Conservation (phyloP, 768 basidiomycete species). For the Trametes cubensis region DNA sequence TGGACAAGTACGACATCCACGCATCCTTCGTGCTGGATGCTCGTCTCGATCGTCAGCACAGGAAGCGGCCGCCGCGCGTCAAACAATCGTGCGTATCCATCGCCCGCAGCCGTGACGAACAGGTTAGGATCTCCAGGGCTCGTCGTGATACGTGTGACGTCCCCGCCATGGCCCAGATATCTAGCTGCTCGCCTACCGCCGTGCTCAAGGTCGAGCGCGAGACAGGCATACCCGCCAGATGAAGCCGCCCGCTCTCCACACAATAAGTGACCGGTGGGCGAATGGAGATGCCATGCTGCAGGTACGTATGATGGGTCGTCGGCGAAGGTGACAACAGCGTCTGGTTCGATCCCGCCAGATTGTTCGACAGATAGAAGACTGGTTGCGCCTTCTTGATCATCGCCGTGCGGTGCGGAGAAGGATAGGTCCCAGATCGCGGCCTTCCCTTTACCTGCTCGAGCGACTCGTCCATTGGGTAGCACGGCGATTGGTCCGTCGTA, state of each 20-base stretch:
- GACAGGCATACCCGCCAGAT: slow-evolving; percentile 17
- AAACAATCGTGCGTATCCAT: slow-evolving; percentile 44
- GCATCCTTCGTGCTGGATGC: slow-evolving; percentile 25
- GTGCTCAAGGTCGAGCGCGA: slow-evolving; percentile 38
- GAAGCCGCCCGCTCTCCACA: slow-evolving; percentile 23
- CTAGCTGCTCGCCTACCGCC: slow-evolving; percentile 36
- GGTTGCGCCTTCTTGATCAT: slow-evolving; percentile 19
- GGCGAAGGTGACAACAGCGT: slow-evolving; percentile 12
- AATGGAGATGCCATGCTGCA: slow-evolving; percentile 33
- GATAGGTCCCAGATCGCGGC: slow-evolving; percentile 44
- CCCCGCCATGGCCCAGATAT: slow-evolving; percentile 44
- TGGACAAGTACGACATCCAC: slow-evolving; percentile 36
- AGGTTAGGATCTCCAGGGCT: slow-evolving; percentile 39
- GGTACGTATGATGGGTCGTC: slow-evolving; percentile 12
- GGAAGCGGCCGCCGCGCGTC: slow-evolving; percentile 43
- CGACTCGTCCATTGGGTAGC: slow-evolving; percentile 32
- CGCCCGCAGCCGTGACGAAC: slow-evolving; percentile 41
- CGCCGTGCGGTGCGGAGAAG: slow-evolving; percentile 33
- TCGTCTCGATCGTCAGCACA: slow-evolving; percentile 37
- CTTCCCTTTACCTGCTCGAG: slow-evolving; percentile 40
- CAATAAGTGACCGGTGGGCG: slow-evolving; percentile 31
- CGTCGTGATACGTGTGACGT: slow-evolving; percentile 37
- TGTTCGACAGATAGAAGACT: slow-evolving; percentile 26
- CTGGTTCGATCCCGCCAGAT: slow-evolving; percentile 31
- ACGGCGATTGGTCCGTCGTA: slow-evolving; percentile 38